phyloP scores from a whole-genome alignment of 73 alveolate species.

The Durusdinium trenchii region DNA sequence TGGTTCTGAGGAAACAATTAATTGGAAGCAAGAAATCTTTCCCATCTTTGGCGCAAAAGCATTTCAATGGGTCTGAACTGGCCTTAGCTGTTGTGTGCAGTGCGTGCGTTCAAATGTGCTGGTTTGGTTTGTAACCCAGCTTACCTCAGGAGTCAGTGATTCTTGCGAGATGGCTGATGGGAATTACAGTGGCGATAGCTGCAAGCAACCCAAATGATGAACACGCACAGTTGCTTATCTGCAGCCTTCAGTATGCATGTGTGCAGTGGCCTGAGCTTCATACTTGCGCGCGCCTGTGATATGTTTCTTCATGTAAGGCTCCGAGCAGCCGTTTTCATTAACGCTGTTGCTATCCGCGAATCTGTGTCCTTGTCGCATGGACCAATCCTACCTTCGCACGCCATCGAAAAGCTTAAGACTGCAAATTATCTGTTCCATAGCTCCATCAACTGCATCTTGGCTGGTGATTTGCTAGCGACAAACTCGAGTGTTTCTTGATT shows the following conservation, averaged over 20 bases:
- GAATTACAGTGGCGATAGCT: not conserved
- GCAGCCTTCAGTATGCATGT: too few species aligned
- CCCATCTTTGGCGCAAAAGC: conserved; percentile 6
- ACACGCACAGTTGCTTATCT: conserved; percentile 20
- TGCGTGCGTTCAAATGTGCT: not conserved
- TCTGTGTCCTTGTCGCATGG: conserved; percentile 25
- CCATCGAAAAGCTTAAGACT: not conserved
- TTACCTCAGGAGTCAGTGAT: not conserved
- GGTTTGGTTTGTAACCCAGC: not conserved
- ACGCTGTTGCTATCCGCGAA: conserved; percentile 17
- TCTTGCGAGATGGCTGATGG: conserved; percentile 10
- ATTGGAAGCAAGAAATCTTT: not conserved
- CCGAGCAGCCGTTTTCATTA: conserved; percentile 31
- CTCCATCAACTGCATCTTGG: conserved; percentile 1
- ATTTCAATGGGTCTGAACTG: conserved; percentile 11
- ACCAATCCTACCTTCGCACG: not conserved
- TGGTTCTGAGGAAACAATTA: not conserved
- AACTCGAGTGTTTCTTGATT: too few species aligned
- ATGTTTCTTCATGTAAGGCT: too few species aligned
- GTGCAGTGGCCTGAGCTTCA: too few species aligned
- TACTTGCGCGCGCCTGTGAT: too few species aligned
- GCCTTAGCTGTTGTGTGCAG: not conserved
- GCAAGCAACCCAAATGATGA: not conserved
- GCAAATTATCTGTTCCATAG: conserved; percentile 15
- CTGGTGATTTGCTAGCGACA: too few species aligned